Evolutionary conservation across 2,329 filamentous ascomycete genomes (phyloP), one percentile per base, ranked within the genome.

Genomic region (Colletotrichum sp.): DNA sequence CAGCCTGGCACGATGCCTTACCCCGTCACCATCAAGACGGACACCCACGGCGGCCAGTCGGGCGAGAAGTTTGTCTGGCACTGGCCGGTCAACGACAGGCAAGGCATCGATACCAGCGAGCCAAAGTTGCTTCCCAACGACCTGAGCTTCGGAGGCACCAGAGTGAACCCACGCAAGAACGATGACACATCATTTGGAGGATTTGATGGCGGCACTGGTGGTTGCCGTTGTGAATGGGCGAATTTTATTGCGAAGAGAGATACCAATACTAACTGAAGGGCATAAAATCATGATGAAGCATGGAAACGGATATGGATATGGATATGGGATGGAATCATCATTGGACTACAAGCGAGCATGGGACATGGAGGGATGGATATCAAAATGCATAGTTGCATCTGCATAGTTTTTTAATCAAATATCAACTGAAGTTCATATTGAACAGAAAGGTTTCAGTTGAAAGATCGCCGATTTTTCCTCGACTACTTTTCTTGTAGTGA

Each of bases 1-100:
- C 84, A 85, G 44, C 91, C 91, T 0, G 92, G 91, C 9, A 90
- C 89, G 6, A 92, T 93, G 83, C 92, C 92, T 3, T 93, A 92
- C 78, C 92, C 92, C 0, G 86, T 92, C 57, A 93, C 91, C 6
- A 82, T 93, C 60, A 89, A 88, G 22, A 86, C 90, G 76, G 92
- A 94, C 82, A 90, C 91, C 62, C 92, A 94, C 80, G 92, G 92
- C 55, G 92, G 92, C 16, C 82, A 91, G 79, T 82, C 85, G 8
- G 79, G 80, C 15, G 82, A 83, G 78, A 93, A 93, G 84, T 85
- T 89, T 57, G 84, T 90, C 4, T 93, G 89, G 84, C 86, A 87
- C 64, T 90, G 90, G 81, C 84, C 83, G 5, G 86, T 93, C 72
- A 83, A 89, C 65, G 84, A 86, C 30, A 81, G 87, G 30, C 85